A percentile compares a stretch with the other conserved stretches of the same genome.
phyloP scores from a whole-genome alignment of 2,329 filamentous ascomycete genomes.

The Trichoderma breve region DNA sequence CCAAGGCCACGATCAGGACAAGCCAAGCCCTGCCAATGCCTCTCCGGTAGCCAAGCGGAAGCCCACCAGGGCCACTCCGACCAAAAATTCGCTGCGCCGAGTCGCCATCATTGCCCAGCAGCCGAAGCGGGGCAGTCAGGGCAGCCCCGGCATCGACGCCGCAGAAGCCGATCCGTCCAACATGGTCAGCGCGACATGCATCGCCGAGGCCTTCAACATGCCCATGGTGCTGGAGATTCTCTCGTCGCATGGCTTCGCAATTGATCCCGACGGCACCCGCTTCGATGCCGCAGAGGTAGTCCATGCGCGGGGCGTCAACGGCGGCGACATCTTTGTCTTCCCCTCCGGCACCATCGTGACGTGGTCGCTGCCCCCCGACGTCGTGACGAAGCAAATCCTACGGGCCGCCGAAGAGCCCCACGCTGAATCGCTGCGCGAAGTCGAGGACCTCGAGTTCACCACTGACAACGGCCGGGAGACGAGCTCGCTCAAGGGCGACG shows the following conservation, averaged over 20 bases:
- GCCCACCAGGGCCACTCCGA: slow-evolving; percentile 42
- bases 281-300: slow-evolving; percentile 63
- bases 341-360: slow-evolving; percentile 90
- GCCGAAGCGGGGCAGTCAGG: slow-evolving; percentile 40
- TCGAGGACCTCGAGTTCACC: slow-evolving; percentile 85
- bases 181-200: slow-evolving; percentile 58
- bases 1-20: slow-evolving; percentile 8
- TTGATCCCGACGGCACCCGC: slow-evolving; percentile 60
- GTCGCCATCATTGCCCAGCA: slow-evolving; percentile 83
- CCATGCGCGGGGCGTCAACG: slow-evolving; percentile 58
- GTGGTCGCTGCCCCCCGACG: slow-evolving; percentile 79
- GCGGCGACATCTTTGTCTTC: slow-evolving; percentile 92
- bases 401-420: slow-evolving; percentile 75
- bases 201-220: slow-evolving; percentile 65
- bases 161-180: slow-evolving; percentile 40
- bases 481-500: slow-evolving; percentile 79
- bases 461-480: slow-evolving; percentile 71
- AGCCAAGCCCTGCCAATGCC: not conserved
- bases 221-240: slow-evolving; percentile 56
- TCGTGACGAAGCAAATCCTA: slow-evolving; percentile 71
- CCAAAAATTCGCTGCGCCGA: slow-evolving; percentile 75
- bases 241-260: slow-evolving; percentile 56
- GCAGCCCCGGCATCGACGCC: slow-evolving; percentile 27
- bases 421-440: slow-evolving; percentile 66
- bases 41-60: slow-evolving; percentile 44